Evolutionary conservation across 345 rosid species (phyloP).

Genomic region (Jatropha curcas): DNA sequence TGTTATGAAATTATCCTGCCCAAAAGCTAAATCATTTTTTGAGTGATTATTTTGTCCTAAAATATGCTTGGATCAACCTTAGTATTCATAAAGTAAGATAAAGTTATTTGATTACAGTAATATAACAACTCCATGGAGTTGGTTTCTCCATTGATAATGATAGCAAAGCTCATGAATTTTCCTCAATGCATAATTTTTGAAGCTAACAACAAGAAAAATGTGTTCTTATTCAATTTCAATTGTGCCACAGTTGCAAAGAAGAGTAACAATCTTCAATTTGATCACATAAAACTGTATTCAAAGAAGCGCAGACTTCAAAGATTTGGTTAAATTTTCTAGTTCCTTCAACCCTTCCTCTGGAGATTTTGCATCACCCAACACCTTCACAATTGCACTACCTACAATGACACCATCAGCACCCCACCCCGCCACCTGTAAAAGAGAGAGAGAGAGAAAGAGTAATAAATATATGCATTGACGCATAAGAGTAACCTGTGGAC

Average conservation of each 20-base stretch:
- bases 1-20: no score
- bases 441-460: not conserved
- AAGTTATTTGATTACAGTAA: no score
- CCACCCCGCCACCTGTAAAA: conserved; percentile 70
- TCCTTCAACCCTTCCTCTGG: conserved; percentile 69
- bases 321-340: conserved; percentile 58
- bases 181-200: no score
- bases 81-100: no score
- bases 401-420: conserved; percentile 92
- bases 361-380: conserved; percentile 67
- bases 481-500: not conserved
- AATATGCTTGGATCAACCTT: no score
- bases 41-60: no score
- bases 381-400: conserved; percentile 82
- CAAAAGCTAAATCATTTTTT: no score
- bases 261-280: not conserved
- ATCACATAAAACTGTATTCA: not conserved
- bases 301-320: conserved; percentile 60
- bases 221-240: not conserved
- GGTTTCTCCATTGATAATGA: no score
- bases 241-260: not conserved
- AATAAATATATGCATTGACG: not conserved
- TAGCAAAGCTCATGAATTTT: no score
- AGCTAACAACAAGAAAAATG: not conserved
- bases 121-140: no score